Percentiles rank a stretch among this genome's conserved stretches.
Evolutionary conservation across 2,329 filamentous ascomycete species (phyloP).

Genomic region (Aspergillus viridinutans): DNA sequence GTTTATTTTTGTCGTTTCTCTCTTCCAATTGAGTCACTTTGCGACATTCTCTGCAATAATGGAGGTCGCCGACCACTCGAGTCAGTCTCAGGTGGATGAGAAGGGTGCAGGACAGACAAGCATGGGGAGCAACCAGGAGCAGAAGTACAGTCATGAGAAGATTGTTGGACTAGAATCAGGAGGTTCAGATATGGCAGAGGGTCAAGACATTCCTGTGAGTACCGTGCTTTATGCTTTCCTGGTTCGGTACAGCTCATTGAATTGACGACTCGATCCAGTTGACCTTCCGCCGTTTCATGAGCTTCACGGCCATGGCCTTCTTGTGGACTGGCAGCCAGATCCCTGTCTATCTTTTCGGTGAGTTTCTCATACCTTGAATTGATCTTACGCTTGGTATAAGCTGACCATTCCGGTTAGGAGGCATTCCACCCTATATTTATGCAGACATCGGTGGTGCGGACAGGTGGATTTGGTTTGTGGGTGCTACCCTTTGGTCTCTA

Average conservation of each 20-base stretch:
- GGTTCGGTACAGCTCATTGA: background rate
- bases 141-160: conserved; percentile 43
- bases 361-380: conserved; percentile 14
- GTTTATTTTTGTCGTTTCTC: background rate
- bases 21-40: background rate
- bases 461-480: conserved; percentile 58
- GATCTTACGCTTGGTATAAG: background rate
- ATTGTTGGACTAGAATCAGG: conserved; percentile 38
- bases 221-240: background rate
- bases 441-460: conserved; percentile 57
- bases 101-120: conserved; percentile 24
- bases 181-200: conserved; percentile 29
- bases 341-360: conserved; percentile 51
- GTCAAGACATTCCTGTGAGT: conserved; percentile 41
- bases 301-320: conserved; percentile 56
- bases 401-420: conserved; percentile 25
- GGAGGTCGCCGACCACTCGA: conserved; percentile 14
- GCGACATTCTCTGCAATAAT: conserved; percentile 7
- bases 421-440: conserved; percentile 55
- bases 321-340: conserved; percentile 60
- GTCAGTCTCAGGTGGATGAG: conserved; percentile 22
- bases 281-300: conserved; percentile 51
- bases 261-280: conserved; percentile 36
- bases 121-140: conserved; percentile 24
- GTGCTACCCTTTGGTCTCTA: conserved; percentile 7